phyloP scores from a whole-genome alignment of 1,139 yeast genomes.

The Debaryomyces robertsiae region DNA sequence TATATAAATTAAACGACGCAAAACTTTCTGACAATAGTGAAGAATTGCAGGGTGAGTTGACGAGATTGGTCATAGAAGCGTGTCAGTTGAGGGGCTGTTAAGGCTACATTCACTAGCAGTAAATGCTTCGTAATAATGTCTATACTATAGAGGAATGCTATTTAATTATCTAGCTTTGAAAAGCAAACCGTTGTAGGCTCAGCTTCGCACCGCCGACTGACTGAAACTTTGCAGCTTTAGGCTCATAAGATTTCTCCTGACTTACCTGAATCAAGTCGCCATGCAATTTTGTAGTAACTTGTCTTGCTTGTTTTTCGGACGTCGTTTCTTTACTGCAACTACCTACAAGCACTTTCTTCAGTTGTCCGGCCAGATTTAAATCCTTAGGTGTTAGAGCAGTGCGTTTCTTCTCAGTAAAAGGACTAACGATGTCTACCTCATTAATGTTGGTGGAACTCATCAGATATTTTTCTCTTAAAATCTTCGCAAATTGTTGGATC shows the following conservation, averaged over 20 bases:
- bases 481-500: slow-evolving; percentile 19
- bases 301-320: neutral
- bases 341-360: neutral
- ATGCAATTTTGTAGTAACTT: neutral
- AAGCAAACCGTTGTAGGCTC: slow-evolving; percentile 22
- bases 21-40: slow-evolving; percentile 18
- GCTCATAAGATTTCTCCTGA: neutral
- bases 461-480: slow-evolving; percentile 35
- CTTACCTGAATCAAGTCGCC: neutral
- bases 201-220: neutral
- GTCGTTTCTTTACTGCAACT: neutral
- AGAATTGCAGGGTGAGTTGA: slow-evolving; percentile 27
- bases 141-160: neutral
- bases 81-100: slow-evolving; percentile 41
- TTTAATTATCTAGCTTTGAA: slow-evolving; percentile 16
- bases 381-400: neutral
- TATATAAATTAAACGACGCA: slow-evolving; percentile 42
- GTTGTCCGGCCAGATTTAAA: neutral
- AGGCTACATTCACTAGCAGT: neutral
- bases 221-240: neutral
- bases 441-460: slow-evolving; percentile 11
- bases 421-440: neutral
- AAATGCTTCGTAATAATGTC: neutral
- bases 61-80: slow-evolving; percentile 42
- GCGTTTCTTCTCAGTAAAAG: neutral